Conservation (phyloP, 306 rosid genomes). For the Ziziphus jujuba region DNA sequence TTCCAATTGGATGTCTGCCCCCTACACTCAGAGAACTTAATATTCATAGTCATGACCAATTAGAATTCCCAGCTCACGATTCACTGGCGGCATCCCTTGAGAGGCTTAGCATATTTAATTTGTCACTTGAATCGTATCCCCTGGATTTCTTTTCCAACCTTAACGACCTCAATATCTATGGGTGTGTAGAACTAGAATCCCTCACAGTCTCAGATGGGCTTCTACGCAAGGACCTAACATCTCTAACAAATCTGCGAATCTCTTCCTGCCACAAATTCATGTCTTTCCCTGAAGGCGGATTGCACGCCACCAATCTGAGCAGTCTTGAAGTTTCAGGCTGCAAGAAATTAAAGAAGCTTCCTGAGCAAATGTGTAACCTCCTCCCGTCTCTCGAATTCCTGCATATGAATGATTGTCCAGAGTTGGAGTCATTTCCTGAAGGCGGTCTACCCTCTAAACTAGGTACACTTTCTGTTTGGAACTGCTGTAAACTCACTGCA, state of each 20-base stretch:
- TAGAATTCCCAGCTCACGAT: no score
- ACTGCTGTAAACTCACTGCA: neutral
- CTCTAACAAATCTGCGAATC: neutral
- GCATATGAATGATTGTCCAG: no score
- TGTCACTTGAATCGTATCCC: neutral
- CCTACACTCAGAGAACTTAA: neutral
- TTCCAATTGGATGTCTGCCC: neutral
- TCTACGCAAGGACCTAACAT: neutral
- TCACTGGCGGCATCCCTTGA: neutral
- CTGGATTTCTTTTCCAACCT: conserved; percentile 28
- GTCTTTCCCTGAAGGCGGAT: neutral
- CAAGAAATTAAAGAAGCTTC: conserved; percentile 5
- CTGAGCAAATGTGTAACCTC: neutral
- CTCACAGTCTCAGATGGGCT: neutral
- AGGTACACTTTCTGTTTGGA: neutral
- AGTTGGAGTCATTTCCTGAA: conserved; percentile 14
- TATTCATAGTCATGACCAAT: neutral
- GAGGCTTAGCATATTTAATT: neutral
- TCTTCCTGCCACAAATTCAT: neutral
- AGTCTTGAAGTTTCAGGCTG: neutral
- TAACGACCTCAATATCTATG: neutral
- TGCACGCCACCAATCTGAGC: conserved; percentile 12
- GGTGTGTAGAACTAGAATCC: neutral
- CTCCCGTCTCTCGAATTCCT: neutral
- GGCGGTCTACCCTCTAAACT: neutral